A percentile compares a stretch with the other conserved stretches of the same genome.
Conservation (phyloP, 306 rosid genomes). For the Vigna mungo region DNA sequence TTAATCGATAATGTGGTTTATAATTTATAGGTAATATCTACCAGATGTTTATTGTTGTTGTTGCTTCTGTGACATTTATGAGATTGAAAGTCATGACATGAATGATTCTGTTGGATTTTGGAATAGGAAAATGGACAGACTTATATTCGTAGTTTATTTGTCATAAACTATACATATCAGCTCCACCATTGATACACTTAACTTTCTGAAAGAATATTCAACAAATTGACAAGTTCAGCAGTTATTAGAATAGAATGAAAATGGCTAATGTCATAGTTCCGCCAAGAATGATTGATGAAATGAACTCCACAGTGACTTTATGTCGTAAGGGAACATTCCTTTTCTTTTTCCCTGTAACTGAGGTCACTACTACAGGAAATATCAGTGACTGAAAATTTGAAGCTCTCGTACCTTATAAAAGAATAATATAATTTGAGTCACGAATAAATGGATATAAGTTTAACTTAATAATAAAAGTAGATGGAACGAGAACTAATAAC, state of each 20-base stretch:
- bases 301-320: neutral
- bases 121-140: neutral
- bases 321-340: neutral
- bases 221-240: neutral
- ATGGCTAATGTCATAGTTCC: neutral
- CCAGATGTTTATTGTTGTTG: neutral
- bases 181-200: neutral
- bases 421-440: neutral
- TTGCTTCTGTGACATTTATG: neutral
- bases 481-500: no score
- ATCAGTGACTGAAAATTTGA: neutral
- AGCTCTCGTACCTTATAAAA: neutral
- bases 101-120: neutral
- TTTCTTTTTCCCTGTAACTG: neutral
- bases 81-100: neutral
- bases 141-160: neutral
- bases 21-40: neutral
- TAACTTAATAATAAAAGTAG: no score
- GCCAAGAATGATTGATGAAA: neutral
- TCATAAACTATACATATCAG: no score
- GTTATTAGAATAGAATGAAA: neutral
- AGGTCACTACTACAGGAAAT: neutral
- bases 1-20: neutral
- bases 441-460: no score
- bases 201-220: neutral